These are phyloP conservation scores for Leccinum boreale DNA, from an alignment of 768 basidiomycete species.

Conservation along the genomic window DNA sequence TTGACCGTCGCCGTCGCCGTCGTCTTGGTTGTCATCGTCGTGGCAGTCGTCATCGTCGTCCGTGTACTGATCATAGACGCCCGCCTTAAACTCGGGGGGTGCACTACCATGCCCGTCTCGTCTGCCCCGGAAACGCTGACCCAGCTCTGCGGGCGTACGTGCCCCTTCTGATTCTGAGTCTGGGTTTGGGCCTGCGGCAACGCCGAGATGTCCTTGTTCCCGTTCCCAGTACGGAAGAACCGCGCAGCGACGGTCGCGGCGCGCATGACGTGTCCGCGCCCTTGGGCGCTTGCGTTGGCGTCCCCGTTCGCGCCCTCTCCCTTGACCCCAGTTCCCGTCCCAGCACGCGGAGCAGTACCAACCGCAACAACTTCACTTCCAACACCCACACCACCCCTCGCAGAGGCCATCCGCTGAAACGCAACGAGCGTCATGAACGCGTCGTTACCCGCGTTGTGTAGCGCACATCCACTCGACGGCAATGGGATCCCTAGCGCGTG, in stretches of 20 bases:
- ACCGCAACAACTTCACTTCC: neutral
- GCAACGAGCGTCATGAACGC: constrained; percentile 67
- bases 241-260: constrained; percentile 18
- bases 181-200: neutral
- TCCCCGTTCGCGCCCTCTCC: neutral
- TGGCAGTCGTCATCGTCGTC: neutral
- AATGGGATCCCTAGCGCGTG: constrained; percentile 45
- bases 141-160: neutral
- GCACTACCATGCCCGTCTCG: constrained; percentile 11
- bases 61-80: constrained; percentile 14
- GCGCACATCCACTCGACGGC: constrained; percentile 27
- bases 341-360: neutral
- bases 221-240: constrained; percentile 15
- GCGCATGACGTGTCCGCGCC: neutral
- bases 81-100: constrained; percentile 21
- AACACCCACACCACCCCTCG: constrained; percentile 25
- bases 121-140: neutral
- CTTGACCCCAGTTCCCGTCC: neutral
- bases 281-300: neutral
- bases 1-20: neutral
- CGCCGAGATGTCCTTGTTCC: neutral
- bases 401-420: constrained; percentile 67
- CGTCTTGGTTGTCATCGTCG: neutral
- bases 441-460: constrained; percentile 81
- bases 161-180: neutral